These are phyloP conservation scores for Pseudogymnoascus sp. DNA, from an alignment of 2,329 filamentous ascomycete genomes.

Conservation along the genomic window DNA sequence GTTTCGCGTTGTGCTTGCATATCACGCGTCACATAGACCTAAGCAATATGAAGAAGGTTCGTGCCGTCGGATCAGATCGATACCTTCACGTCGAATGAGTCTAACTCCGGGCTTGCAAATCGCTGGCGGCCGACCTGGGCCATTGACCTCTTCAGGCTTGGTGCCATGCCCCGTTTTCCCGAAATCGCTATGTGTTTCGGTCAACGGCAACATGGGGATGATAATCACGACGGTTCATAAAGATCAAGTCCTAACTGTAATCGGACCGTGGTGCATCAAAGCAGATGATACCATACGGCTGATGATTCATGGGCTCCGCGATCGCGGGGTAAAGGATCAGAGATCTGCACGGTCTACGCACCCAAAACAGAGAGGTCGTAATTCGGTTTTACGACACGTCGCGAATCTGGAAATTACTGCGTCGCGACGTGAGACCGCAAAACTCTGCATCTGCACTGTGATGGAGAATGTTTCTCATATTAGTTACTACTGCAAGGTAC, in stretches of 20 bases:
- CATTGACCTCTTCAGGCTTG: background rate
- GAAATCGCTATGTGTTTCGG: background rate
- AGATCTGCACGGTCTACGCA: background rate
- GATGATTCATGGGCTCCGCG: background rate
- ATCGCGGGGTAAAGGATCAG: background rate
- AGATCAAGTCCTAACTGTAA: background rate
- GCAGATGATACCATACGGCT: background rate
- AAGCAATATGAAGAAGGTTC: background rate
- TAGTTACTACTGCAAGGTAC: background rate
- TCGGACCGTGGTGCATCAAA: background rate
- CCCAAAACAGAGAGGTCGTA: background rate
- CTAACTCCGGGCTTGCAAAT: background rate
- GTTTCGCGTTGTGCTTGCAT: background rate
- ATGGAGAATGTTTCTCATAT: conserved; percentile 4
- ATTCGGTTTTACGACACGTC: background rate
- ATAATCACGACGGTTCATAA: background rate
- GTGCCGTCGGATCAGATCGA: background rate
- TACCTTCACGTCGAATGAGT: background rate
- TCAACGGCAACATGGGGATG: background rate
- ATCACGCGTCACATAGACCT: background rate
- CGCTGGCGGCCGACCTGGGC: background rate
- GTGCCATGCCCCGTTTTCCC: background rate
- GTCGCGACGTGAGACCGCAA: conserved; percentile 3
- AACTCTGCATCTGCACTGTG: background rate
- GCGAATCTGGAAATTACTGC: background rate